A percentile compares a stretch with the other conserved stretches of the same genome.
phyloP scores from a whole-genome alignment of 148 eudicot species.

The Cornus suecica region DNA sequence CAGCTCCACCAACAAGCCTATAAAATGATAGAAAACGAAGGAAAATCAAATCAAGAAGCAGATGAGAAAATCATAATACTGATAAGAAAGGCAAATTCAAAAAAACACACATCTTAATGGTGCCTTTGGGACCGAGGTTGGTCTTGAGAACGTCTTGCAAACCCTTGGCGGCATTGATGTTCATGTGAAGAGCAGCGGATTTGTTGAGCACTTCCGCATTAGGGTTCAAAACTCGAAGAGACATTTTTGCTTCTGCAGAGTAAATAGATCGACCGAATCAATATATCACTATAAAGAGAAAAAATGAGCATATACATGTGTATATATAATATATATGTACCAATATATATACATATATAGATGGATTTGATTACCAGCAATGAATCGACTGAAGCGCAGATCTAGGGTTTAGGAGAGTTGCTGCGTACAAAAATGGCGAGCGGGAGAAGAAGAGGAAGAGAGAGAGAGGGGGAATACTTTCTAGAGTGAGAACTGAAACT shows the following conservation, averaged over 20 bases:
- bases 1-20: constrained; percentile 98
- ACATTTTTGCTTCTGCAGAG: constrained; percentile 43
- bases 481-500: neutral
- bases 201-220: constrained; percentile 98
- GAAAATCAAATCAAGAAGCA: neutral
- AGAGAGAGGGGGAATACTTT: neutral
- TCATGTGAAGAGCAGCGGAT: constrained; percentile 92
- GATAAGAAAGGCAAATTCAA: neutral
- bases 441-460: constrained; percentile 8
- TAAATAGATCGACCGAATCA: neutral
- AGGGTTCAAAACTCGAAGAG: constrained; percentile 70
- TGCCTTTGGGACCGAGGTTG: constrained; percentile 98
- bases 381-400: neutral
- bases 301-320: neutral
- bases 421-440: neutral
- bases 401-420: neutral
- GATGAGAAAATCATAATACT: neutral
- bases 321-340: neutral
- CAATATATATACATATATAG: neutral
- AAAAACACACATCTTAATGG: constrained; percentile 68
- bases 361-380: neutral
- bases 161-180: constrained; percentile 94
- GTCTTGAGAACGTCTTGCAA: constrained; percentile 87
- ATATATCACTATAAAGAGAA: neutral
- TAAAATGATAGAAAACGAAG: neutral